Conservation (phyloP, 257 asterid genomes). For the Solanum tacnaense region DNA sequence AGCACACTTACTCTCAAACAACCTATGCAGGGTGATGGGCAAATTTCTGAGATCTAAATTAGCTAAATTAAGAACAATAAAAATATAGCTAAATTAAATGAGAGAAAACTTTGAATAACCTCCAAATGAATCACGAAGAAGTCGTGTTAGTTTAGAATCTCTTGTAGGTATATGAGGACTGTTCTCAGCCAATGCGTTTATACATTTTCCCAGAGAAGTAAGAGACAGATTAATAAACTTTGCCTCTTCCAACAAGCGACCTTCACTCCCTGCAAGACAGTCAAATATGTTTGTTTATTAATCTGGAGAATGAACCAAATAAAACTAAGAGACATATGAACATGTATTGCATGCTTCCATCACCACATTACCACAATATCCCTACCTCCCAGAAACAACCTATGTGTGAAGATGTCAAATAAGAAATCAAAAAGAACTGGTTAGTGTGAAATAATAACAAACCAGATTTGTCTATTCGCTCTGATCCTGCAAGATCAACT, state of each 20-base stretch:
- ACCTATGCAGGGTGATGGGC: neutral
- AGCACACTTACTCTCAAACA: neutral
- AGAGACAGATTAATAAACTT: slow-evolving; percentile 87
- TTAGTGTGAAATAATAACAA: slow-evolving; percentile 3
- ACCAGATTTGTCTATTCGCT: slow-evolving; percentile 85
- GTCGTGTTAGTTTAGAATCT: slow-evolving; percentile 84
- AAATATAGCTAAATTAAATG: neutral
- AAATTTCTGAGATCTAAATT: neutral
- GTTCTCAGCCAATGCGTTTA: slow-evolving; percentile 85
- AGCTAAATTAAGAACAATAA: neutral
- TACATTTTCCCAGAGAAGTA: slow-evolving; percentile 77
- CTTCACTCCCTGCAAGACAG: slow-evolving; percentile 71
- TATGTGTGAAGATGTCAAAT: neutral
- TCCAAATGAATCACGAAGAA: slow-evolving; percentile 94
- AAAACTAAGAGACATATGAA: neutral
- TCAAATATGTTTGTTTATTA: neutral
- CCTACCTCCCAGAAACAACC: neutral
- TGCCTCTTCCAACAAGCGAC: slow-evolving; percentile 76
- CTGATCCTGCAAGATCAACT: slow-evolving; percentile 97
- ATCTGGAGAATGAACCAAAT: neutral
- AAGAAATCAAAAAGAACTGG: neutral
- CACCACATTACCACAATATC: neutral
- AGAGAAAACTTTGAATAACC: slow-evolving; percentile 24
- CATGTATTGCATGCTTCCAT: neutral
- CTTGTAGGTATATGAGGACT: slow-evolving; percentile 87